Conservation (phyloP, 1,139 yeast genomes). For the Sugiyamaella sp. region DNA sequence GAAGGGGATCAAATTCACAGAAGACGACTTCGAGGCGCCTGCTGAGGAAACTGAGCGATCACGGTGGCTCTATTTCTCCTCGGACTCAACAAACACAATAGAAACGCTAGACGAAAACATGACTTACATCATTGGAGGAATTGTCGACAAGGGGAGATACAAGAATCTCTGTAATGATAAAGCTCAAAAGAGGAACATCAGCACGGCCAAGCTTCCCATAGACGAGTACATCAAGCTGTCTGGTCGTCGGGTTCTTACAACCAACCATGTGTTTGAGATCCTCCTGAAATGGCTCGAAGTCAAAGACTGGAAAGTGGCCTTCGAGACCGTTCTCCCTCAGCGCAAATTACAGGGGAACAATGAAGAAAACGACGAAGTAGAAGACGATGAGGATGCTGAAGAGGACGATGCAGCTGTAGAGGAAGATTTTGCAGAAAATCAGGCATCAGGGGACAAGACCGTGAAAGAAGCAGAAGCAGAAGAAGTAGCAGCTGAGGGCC, state of each 20-base stretch:
- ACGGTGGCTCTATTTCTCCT: constrained; percentile 73
- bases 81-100: constrained; percentile 77
- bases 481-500: too few species aligned
- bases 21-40: constrained; percentile 42
- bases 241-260: constrained; percentile 88
- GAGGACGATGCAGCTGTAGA: not conserved
- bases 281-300: constrained; percentile 78
- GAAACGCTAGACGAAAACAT: constrained; percentile 63
- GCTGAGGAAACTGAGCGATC: constrained; percentile 42
- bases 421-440: not conserved
- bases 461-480: too few species aligned
- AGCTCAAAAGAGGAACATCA: constrained; percentile 71
- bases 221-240: constrained; percentile 80
- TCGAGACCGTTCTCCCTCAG: constrained; percentile 80
- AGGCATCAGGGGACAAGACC: not conserved
- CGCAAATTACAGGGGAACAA: constrained; percentile 57
- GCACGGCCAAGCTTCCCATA: constrained; percentile 82
- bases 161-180: constrained; percentile 79
- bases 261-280: constrained; percentile 90
- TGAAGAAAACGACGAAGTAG: constrained; percentile 19
- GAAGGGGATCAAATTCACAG: constrained; percentile 61
- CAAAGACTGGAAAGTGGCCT: constrained; percentile 83
- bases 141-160: constrained; percentile 93
- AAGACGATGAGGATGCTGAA: constrained; percentile 16
- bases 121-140: constrained; percentile 91